Percentiles rank a stretch among this genome's conserved stretches.
These are phyloP conservation scores for Beauveria sp. DNA, from an alignment of 2,329 filamentous ascomycete genomes.

Conservation along the genomic window DNA sequence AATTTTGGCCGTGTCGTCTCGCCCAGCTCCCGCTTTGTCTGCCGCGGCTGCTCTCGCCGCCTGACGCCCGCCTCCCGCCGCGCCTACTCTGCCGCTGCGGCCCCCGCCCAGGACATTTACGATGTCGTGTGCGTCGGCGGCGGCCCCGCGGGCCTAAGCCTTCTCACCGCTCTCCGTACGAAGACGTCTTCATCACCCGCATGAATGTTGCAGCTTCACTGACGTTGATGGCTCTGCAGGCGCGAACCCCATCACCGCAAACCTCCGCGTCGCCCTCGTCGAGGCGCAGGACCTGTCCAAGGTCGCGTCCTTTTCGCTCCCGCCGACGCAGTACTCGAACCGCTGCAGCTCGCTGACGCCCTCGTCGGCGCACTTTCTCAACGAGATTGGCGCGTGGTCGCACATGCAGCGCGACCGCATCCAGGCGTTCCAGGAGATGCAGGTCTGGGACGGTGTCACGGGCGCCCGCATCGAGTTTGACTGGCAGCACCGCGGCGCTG, in stretches of 20 bases:
- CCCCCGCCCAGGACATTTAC: constrained; percentile 61
- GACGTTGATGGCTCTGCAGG: constrained; percentile 38
- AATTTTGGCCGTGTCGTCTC: constrained; percentile 20
- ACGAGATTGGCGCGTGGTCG: constrained; percentile 77
- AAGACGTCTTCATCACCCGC: background rate
- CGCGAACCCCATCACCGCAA: constrained; percentile 64
- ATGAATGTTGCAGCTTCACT: no score
- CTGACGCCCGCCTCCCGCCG: constrained; percentile 29
- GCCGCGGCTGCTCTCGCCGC: constrained; percentile 37
- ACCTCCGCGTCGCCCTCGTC: constrained; percentile 77
- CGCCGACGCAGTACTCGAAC: constrained; percentile 72
- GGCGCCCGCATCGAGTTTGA: constrained; percentile 86
- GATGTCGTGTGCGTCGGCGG: constrained; percentile 90
- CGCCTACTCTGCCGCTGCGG: constrained; percentile 31
- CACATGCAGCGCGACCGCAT: constrained; percentile 66
- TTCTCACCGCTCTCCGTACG: constrained; percentile 69
- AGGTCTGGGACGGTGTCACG: constrained; percentile 94
- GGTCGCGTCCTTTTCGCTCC: constrained; percentile 57
- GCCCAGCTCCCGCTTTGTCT: constrained; percentile 30
- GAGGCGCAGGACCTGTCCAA: constrained; percentile 80
- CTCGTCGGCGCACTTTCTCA: constrained; percentile 73
- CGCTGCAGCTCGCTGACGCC: constrained; percentile 93
- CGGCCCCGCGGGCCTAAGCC: constrained; percentile 79
- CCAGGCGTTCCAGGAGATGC: constrained; percentile 90
- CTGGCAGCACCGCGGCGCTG: constrained; percentile 43